phyloP scores from a whole-genome alignment of 176 grass and related monocot genomes.

The Oryza punctata region DNA sequence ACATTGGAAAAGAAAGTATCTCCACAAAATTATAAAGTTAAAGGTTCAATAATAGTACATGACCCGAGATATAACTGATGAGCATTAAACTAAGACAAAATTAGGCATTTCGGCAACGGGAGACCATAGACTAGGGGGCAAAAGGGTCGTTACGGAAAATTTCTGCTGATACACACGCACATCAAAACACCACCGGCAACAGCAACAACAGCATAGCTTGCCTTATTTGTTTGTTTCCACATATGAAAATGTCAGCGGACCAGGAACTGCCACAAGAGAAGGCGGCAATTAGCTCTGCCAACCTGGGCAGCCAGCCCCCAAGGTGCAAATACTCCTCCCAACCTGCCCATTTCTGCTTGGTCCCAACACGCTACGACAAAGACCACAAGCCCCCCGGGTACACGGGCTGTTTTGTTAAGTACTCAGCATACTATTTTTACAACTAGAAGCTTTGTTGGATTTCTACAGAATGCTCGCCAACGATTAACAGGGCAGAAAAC shows the following conservation, averaged over 20 bases:
- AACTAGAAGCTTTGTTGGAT: constrained; percentile 64
- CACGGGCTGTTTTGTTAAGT: constrained; percentile 41
- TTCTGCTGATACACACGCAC: constrained; percentile 29
- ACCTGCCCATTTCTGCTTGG: constrained; percentile 28
- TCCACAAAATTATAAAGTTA: constrained; percentile 9
- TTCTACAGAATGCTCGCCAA: constrained; percentile 53
- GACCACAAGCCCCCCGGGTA: constrained; percentile 24
- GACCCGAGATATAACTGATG: not conserved
- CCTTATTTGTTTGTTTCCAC: constrained; percentile 38
- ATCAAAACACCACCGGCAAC: constrained; percentile 36
- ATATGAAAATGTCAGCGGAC: constrained; percentile 56
- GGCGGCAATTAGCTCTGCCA: constrained; percentile 82
- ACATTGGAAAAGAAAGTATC: not conserved
- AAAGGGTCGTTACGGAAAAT: constrained; percentile 18
- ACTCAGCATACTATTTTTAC: constrained; percentile 72
- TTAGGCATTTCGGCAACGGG: constrained; percentile 23
- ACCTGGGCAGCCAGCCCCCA: constrained; percentile 90
- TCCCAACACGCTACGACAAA: constrained; percentile 35
- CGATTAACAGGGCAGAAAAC: constrained; percentile 55
- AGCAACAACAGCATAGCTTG: constrained; percentile 25
- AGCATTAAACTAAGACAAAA: constrained; percentile 25
- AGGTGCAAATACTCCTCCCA: constrained; percentile 47
- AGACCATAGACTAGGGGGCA: constrained; percentile 3
- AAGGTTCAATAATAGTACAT: constrained; percentile 1
- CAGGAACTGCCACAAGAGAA: constrained; percentile 95